Conservation (phyloP, 1,284 basidiomycete genomes). For the Papiliotrema fonsecae region DNA sequence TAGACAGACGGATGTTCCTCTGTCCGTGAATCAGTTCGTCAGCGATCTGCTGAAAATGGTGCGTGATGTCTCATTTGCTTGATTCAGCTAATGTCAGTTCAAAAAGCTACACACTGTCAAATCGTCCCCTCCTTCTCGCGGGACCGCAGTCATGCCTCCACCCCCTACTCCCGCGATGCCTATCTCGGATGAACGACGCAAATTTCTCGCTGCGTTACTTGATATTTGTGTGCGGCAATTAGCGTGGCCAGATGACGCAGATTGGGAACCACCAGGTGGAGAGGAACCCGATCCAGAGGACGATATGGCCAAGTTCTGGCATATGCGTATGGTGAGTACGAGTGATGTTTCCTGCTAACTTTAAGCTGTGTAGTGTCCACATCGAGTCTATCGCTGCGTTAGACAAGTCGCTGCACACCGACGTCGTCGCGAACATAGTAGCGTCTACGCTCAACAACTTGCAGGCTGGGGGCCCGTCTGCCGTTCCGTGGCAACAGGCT, state of each 20-base stretch:
- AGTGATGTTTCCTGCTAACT: conserved; percentile 1
- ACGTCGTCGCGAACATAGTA: conserved; percentile 47
- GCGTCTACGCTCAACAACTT: conserved; percentile 38
- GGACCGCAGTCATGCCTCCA: conserved; percentile 22
- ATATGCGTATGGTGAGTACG: conserved; percentile 67
- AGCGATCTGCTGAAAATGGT: conserved; percentile 69
- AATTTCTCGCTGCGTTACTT: conserved; percentile 75
- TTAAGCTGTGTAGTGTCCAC: conserved; percentile 56
- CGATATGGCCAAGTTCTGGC: conserved; percentile 76
- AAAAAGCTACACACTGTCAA: conserved; percentile 20
- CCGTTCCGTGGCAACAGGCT: conserved; percentile 84
- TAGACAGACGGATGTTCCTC: conserved; percentile 77
- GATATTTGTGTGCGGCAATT: conserved; percentile 75
- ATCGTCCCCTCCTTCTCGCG: conserved; percentile 11
- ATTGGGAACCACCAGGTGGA: conserved; percentile 75
- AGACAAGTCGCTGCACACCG: conserved; percentile 48
- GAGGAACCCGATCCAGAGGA: conserved; percentile 83
- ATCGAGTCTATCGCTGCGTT: conserved; percentile 92
- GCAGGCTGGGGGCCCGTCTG: conserved; percentile 30
- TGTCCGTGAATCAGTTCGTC: conserved; percentile 75
- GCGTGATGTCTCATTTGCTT: conserved; percentile 39
- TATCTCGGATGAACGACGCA: conserved; percentile 63
- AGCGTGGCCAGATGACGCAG: conserved; percentile 58
- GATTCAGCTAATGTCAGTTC: conserved; percentile 12
- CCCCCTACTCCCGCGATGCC: conserved; percentile 16